These are phyloP conservation scores for Tricholomella constricta DNA, from an alignment of 768 basidiomycete species.

Conservation along the genomic window DNA sequence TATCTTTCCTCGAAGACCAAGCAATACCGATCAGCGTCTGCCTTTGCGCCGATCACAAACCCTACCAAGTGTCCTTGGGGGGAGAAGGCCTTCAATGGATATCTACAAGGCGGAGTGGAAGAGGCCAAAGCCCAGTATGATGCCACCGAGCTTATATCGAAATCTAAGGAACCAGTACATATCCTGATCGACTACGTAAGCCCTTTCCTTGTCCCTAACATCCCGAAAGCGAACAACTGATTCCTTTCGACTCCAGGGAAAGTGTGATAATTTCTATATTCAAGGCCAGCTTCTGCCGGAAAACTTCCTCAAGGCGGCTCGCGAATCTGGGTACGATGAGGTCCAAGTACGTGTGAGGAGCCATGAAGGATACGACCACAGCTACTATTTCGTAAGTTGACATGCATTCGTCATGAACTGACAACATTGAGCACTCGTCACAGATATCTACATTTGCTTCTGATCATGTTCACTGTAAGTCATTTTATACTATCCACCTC, in stretches of 20 bases:
- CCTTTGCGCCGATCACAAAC: constrained; percentile 86
- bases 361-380: constrained; percentile 87
- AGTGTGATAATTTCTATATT: constrained; percentile 80
- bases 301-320: constrained; percentile 79
- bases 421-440: neutral
- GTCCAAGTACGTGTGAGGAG: constrained; percentile 75
- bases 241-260: constrained; percentile 51
- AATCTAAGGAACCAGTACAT: constrained; percentile 62
- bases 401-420: neutral
- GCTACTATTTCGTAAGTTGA: constrained; percentile 76
- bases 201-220: constrained; percentile 5
- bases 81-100: constrained; percentile 85
- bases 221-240: neutral
- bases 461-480: constrained; percentile 87
- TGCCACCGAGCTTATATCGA: constrained; percentile 79
- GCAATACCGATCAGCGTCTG: constrained; percentile 84
- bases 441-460: constrained; percentile 89
- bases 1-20: constrained; percentile 77
- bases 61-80: constrained; percentile 91
- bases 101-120: constrained; percentile 72
- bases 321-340: constrained; percentile 71
- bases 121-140: constrained; percentile 81
- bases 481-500: constrained; percentile 12
- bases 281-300: constrained; percentile 90
- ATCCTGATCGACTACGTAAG: constrained; percentile 87